Conservation (phyloP, 805 yeast genomes). For the Ogataea glucozyma region DNA sequence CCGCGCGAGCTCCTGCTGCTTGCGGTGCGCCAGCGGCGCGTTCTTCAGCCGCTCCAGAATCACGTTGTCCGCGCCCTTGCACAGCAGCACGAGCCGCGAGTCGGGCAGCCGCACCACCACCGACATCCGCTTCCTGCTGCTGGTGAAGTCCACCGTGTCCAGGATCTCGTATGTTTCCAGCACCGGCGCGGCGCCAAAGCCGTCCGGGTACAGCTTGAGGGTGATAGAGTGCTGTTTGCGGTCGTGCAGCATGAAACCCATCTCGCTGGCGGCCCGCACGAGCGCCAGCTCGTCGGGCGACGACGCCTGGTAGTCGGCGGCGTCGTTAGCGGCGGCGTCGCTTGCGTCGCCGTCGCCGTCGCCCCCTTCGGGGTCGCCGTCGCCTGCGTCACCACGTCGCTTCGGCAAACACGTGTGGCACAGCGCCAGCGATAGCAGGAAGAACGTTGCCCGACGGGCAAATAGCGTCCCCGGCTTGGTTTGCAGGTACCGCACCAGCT, state of each 20-base stretch:
- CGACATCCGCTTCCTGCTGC: slow-evolving; percentile 92
- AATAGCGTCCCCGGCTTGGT: slow-evolving; percentile 67
- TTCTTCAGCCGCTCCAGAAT: slow-evolving; percentile 72
- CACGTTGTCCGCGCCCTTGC: slow-evolving; percentile 96
- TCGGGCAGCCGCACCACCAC: slow-evolving; percentile 78
- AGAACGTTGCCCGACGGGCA: slow-evolving; percentile 73
- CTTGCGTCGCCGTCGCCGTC: slow-evolving; percentile 36
- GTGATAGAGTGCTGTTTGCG: slow-evolving; percentile 60
- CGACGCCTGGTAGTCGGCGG: slow-evolving; percentile 83
- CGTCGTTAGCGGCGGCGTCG: slow-evolving; percentile 40
- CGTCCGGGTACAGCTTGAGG: slow-evolving; percentile 79
- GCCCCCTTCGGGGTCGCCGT: slow-evolving; percentile 6
- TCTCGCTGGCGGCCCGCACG: slow-evolving; percentile 90
- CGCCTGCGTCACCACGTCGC: slow-evolving; percentile 29
- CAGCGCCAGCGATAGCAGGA: slow-evolving; percentile 76
- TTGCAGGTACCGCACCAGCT: slow-evolving; percentile 70
- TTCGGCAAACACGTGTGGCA: slow-evolving; percentile 92
- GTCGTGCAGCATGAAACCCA: slow-evolving; percentile 85
- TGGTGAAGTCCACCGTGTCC: slow-evolving; percentile 82
- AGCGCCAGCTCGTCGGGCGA: slow-evolving; percentile 97
- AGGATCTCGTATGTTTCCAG: slow-evolving; percentile 72
- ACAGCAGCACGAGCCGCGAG: slow-evolving; percentile 68
- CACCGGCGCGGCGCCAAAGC: slow-evolving; percentile 64
- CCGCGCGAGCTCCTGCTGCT: slow-evolving; percentile 61
- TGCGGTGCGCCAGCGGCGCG: slow-evolving; percentile 57